phyloP scores from a whole-genome alignment of 495 filamentous ascomycete genomes.

The Hyaloscypha hepaticicola region DNA sequence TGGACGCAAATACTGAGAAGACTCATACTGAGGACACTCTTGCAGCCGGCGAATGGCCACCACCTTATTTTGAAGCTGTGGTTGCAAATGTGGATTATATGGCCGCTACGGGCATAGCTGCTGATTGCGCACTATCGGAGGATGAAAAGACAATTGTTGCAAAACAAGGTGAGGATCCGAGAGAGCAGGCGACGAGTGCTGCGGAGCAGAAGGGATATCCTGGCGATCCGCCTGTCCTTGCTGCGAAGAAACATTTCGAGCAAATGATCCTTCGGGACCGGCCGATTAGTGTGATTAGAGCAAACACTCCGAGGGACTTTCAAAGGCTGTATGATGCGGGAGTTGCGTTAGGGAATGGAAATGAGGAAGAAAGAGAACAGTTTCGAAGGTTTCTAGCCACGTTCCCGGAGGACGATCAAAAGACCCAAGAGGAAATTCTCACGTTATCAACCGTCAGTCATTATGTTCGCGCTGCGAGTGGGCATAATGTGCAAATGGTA shows the following conservation, averaged over 20 bases:
- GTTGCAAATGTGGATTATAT: not conserved
- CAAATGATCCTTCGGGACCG: not conserved
- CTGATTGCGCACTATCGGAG: not conserved
- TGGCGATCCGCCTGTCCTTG: constrained; percentile 7
- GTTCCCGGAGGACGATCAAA: constrained; percentile 33
- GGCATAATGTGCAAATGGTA: constrained; percentile 37
- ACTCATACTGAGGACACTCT: not conserved
- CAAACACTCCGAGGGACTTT: constrained; percentile 12
- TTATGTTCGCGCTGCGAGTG: constrained; percentile 30
- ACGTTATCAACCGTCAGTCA: constrained; percentile 31
- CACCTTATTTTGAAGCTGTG: not conserved
- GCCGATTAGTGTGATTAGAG: constrained; percentile 11
- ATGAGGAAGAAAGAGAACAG: constrained; percentile 33
- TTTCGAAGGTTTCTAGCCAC: constrained; percentile 32
- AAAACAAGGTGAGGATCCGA: not conserved
- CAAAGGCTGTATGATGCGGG: constrained; percentile 32
- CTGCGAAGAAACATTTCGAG: constrained; percentile 20
- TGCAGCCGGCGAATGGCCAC: not conserved
- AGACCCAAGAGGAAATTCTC: constrained; percentile 32
- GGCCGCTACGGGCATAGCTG: not conserved
- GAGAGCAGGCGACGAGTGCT: not conserved
- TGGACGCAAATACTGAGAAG: constrained; percentile 14
- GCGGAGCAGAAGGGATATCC: constrained; percentile 4
- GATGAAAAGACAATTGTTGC: not conserved
- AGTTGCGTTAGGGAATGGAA: constrained; percentile 35